phyloP scores from a whole-genome alignment of 1,284 basidiomycete species.

The Jaminaea rosea region DNA sequence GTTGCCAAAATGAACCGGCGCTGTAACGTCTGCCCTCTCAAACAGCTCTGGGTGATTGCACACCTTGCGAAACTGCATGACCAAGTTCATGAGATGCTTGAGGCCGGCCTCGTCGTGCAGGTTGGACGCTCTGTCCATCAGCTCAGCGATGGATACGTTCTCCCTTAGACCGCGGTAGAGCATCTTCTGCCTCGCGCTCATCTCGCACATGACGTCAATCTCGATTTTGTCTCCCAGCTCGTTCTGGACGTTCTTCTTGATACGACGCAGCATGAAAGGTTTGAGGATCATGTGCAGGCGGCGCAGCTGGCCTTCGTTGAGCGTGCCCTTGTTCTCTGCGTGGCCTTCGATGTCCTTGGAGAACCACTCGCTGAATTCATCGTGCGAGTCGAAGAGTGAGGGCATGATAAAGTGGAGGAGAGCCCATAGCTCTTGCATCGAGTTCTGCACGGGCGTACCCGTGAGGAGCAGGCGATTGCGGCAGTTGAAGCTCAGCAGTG shows the following conservation, averaged over 20 bases:
- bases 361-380: slow-evolving; percentile 99
- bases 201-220: slow-evolving; percentile 86
- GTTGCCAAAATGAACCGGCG: slow-evolving; percentile 77
- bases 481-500: slow-evolving; percentile 87
- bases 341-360: slow-evolving; percentile 95
- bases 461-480: slow-evolving; percentile 90
- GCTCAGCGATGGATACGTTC: slow-evolving; percentile 88
- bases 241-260: slow-evolving; percentile 98
- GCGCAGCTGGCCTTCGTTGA: slow-evolving; percentile 91
- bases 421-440: slow-evolving; percentile 99
- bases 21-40: slow-evolving; percentile 88
- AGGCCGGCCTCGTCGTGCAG: slow-evolving; percentile 79
- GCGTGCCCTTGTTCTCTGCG: slow-evolving; percentile 66
- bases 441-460: slow-evolving; percentile 98
- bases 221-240: slow-evolving; percentile 99
- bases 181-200: slow-evolving; percentile 85
- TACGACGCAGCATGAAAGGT: slow-evolving; percentile 95
- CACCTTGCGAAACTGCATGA: slow-evolving; percentile 99
- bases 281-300: slow-evolving; percentile 98
- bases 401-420: slow-evolving; percentile 99
- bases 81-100: slow-evolving; percentile 92
- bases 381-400: slow-evolving; percentile 94
- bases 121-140: slow-evolving; percentile 83
- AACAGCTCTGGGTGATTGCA: slow-evolving; percentile 99
- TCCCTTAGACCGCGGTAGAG: slow-evolving; percentile 83